Percentiles rank a stretch among this genome's conserved stretches.
Conservation (phyloP, 805 yeast species). For the Kluyveromyces wickerhamii region DNA sequence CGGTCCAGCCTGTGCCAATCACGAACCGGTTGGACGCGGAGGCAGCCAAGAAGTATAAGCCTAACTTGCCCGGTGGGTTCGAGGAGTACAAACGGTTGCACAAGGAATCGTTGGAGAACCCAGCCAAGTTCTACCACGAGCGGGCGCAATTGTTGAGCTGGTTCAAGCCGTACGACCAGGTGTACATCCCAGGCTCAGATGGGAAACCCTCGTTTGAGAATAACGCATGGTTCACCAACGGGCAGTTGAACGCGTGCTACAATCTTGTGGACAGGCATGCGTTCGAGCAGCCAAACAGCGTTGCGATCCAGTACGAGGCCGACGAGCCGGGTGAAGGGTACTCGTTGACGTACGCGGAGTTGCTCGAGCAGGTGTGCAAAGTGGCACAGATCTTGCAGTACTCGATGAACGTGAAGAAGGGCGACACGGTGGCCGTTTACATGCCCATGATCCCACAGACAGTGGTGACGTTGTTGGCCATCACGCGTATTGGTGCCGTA, state of each 20-base stretch:
- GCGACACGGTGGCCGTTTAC: conserved; percentile 81
- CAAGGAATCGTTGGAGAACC: conserved; percentile 67
- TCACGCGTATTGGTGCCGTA: conserved; percentile 72
- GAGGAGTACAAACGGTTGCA: conserved; percentile 66
- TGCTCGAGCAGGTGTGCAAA: conserved; percentile 60
- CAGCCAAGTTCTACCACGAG: conserved; percentile 72
- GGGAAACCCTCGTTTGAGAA: conserved; percentile 34
- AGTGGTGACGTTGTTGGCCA: conserved; percentile 65
- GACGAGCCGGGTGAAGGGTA: conserved; percentile 64
- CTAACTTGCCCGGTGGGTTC: conserved; percentile 46
- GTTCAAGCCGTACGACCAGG: conserved; percentile 70
- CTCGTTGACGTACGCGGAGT: conserved; percentile 60
- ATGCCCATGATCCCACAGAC: conserved; percentile 86
- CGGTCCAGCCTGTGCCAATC: conserved; percentile 18
- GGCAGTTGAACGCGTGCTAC: conserved; percentile 71
- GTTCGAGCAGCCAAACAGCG: conserved; percentile 55
- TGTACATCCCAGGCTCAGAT: conserved; percentile 30
- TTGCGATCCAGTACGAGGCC: conserved; percentile 74
- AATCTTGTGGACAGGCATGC: conserved; percentile 84
- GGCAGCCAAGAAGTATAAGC: conserved; percentile 32
- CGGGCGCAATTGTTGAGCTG: conserved; percentile 68
- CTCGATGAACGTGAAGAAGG: conserved; percentile 61
- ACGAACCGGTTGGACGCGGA: conserved; percentile 15
- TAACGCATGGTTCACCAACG: conserved; percentile 73
- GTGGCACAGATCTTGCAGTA: conserved; percentile 60